Evolutionary conservation across 2,329 filamentous ascomycete genomes (phyloP).

Genomic region (Aspergillus pseudotamarii): DNA sequence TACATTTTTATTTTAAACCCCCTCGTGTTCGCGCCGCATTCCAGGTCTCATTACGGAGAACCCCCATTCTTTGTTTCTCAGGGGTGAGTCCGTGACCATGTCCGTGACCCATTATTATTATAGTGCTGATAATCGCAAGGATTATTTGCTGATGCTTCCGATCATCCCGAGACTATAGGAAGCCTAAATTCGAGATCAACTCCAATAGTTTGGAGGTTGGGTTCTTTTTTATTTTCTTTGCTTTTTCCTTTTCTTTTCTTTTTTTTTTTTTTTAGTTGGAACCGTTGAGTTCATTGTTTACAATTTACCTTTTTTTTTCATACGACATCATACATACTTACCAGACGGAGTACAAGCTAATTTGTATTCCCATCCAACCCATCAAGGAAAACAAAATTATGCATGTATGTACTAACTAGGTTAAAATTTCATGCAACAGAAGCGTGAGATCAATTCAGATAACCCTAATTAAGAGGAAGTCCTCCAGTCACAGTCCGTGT

Average conservation of each 20-base stretch:
- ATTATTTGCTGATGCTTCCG: background rate
- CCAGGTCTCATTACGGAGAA: background rate
- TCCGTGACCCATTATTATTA: background rate
- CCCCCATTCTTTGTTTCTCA: background rate
- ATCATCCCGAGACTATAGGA: background rate
- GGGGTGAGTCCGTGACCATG: background rate
- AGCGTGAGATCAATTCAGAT: background rate
- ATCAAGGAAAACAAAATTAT: background rate
- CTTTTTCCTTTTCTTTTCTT: background rate
- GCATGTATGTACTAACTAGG: background rate
- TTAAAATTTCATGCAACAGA: background rate
- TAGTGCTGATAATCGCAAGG: background rate
- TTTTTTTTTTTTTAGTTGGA: background rate
- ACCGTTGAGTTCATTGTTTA: background rate
- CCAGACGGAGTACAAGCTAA: background rate
- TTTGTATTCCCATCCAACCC: background rate
- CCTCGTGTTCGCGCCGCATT: background rate
- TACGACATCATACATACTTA: background rate
- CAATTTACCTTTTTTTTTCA: background rate
- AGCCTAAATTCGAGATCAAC: background rate
- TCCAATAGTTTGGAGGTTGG: background rate
- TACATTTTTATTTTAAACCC: background rate
- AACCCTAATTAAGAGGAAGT: background rate
- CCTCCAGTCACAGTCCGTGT: background rate
- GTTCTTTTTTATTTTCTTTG: background rate